A percentile compares a stretch with the other conserved stretches of the same genome.
Conservation (phyloP, 257 asterid species). For the Orobanche coerulescens region DNA sequence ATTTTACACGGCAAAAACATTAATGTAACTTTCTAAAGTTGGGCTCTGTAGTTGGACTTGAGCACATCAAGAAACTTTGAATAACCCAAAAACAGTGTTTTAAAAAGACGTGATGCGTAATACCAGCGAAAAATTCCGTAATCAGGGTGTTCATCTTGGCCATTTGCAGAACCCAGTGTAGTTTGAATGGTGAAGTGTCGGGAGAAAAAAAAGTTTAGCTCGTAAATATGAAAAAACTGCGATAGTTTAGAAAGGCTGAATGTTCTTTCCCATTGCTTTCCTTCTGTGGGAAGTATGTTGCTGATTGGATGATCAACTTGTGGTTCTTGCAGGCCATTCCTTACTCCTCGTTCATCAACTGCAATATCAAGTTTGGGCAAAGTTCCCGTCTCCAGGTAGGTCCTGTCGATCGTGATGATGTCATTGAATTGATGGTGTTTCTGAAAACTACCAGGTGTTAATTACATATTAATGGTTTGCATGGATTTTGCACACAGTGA, state of each 20-base stretch:
- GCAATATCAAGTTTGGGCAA: conserved; percentile 58
- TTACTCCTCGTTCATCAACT: conserved; percentile 60
- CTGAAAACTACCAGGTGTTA: conserved; percentile 3
- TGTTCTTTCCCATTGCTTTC: neutral
- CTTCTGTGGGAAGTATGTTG: neutral
- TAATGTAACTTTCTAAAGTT: neutral
- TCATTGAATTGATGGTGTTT: conserved; percentile 20
- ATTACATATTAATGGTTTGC: conserved; percentile 23
- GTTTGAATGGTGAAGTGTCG: neutral
- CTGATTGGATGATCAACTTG: conserved; percentile 17
- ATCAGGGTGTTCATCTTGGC: neutral
- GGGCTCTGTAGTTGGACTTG: neutral
- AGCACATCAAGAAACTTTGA: neutral
- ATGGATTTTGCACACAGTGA: conserved; percentile 46
- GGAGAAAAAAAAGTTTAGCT: neutral
- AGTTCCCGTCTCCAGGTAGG: conserved; percentile 72
- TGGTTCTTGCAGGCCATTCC: conserved; percentile 57
- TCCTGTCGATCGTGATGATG: conserved; percentile 15
- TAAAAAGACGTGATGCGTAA: neutral
- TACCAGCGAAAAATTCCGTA: neutral
- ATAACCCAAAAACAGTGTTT: neutral
- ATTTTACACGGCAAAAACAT: neutral
- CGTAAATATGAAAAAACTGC: neutral
- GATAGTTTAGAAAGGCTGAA: neutral
- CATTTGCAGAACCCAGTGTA: neutral